Base-by-base conservation (phyloP, 768 basidiomycete genomes). In the Suillus occidentalis region DNA sequence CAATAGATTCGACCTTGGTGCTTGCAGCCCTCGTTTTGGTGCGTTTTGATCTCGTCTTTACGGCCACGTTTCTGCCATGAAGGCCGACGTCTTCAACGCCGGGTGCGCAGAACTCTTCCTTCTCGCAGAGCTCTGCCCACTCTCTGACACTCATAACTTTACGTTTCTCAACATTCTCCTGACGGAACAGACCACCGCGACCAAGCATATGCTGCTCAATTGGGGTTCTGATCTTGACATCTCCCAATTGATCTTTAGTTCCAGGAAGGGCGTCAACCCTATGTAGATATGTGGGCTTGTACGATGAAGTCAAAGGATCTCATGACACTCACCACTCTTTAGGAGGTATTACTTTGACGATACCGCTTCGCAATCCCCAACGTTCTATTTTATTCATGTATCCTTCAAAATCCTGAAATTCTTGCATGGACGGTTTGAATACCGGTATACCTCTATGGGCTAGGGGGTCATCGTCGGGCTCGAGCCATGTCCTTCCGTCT, bases 121-220 rank as follows among this genome's bases (percentile, higher is more conserved):
- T 88, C 34, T 75, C 76, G 68, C 91, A 91, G 6, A 93, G 76
- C 71, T 95, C 93, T 0, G 84, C 85, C 94, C 94, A 96, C 76
- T 96, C 94, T 62, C 91, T 88, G 25, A 93, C 87, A 71, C 91
- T 94, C 87, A 92, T 89, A 60, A 86, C 75, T 68, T 87, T 87
- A 66, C 92, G 85, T 77, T 93, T 95, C 79, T 94, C 94, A 72
- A 97, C 84, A 73, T 97, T 99, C 77, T 94, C 87, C 69, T 94
- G 90, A 25, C 93, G 87, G 75, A 94, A 99, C 7, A 96, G 83
- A 2, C 97, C 97, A 6, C 87, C 87, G 62, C 85, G 84, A 10
- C 97, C 97, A 47, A 89, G 79, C 89, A 98, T 94, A 73, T 89
- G 88, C 75, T 99, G 97, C 73, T 95, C 94, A 70, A 99, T 99